Conservation (phyloP, 352 stramenopile species). For the Pythium aphanidermatum region DNA sequence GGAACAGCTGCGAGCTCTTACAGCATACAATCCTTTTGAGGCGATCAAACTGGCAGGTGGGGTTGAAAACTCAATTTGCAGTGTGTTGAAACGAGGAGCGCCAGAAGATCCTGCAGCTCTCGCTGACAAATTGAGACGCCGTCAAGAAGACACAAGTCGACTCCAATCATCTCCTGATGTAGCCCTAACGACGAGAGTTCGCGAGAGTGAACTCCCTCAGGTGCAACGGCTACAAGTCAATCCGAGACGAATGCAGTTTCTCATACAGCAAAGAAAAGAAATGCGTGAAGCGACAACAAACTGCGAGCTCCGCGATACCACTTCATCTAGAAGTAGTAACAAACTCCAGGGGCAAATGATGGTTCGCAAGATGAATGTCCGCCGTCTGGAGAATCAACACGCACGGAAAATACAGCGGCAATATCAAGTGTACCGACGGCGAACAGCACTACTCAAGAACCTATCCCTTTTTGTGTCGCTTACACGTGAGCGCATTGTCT, state of each 20-base stretch:
- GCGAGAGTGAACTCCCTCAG: not conserved
- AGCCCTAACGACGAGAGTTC: not conserved
- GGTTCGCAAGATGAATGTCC: constrained; percentile 33
- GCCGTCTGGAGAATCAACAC: constrained; percentile 29
- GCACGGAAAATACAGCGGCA: constrained; percentile 53
- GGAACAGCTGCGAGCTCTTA: constrained; percentile 12
- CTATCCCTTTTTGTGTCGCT: constrained; percentile 29
- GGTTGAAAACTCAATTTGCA: constrained; percentile 38
- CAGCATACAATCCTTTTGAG: constrained; percentile 49
- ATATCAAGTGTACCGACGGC: constrained; percentile 33
- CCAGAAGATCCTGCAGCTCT: constrained; percentile 18
- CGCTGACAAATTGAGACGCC: constrained; percentile 36
- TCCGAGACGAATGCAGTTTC: constrained; percentile 20
- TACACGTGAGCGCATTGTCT: constrained; percentile 25
- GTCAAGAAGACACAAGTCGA: constrained; percentile 39
- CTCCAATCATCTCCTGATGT: no score
- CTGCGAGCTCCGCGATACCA: constrained; percentile 24
- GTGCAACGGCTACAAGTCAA: constrained; percentile 24
- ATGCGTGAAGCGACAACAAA: constrained; percentile 18
- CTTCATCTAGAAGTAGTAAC: constrained; percentile 29
- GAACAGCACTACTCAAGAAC: constrained; percentile 25
- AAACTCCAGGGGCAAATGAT: constrained; percentile 40
- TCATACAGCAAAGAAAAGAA: constrained; percentile 34
- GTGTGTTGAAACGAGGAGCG: constrained; percentile 24
- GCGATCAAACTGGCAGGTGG: constrained; percentile 45